Conservation (phyloP, 1,284 basidiomycete species). For the Porodaedalea pini region DNA sequence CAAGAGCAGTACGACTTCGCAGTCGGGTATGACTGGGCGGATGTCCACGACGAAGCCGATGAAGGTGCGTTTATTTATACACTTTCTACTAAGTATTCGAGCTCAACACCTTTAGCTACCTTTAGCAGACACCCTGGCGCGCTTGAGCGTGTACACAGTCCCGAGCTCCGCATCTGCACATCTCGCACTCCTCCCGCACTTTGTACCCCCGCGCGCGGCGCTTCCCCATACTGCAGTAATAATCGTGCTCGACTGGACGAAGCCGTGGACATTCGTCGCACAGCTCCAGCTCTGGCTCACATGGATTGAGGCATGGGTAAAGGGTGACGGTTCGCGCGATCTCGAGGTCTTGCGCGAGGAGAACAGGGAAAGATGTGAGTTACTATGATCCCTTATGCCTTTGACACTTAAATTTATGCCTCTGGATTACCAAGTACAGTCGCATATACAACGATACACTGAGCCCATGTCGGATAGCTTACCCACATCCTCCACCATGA, state of each 20-base stretch:
- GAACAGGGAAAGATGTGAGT: slow-evolving; percentile 77
- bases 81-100: slow-evolving; percentile 5
- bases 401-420: neutral
- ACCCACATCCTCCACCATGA: slow-evolving; percentile 53
- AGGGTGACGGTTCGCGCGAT: slow-evolving; percentile 65
- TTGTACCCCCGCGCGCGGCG: slow-evolving; percentile 68
- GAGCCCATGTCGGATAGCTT: slow-evolving; percentile 72
- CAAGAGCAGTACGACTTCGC: slow-evolving; percentile 70
- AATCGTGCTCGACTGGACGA: slow-evolving; percentile 94
- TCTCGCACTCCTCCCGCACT: slow-evolving; percentile 77
- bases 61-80: slow-evolving; percentile 54
- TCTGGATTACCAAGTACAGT: slow-evolving; percentile 60
- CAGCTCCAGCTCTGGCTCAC: slow-evolving; percentile 83
- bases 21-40: slow-evolving; percentile 83
- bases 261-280: slow-evolving; percentile 87
- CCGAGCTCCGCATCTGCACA: slow-evolving; percentile 76
- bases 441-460: slow-evolving; percentile 82
- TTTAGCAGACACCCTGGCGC: slow-evolving; percentile 72
- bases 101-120: slow-evolving; percentile 7
- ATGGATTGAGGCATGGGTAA: slow-evolving; percentile 81
- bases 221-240: slow-evolving; percentile 80
- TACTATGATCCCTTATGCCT: neutral
- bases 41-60: slow-evolving; percentile 82
- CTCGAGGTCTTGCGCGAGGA: slow-evolving; percentile 72
- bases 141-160: slow-evolving; percentile 85